phyloP scores from a whole-genome alignment of 2,329 filamentous ascomycete species.

The Conoideocrella luteorostrata region DNA sequence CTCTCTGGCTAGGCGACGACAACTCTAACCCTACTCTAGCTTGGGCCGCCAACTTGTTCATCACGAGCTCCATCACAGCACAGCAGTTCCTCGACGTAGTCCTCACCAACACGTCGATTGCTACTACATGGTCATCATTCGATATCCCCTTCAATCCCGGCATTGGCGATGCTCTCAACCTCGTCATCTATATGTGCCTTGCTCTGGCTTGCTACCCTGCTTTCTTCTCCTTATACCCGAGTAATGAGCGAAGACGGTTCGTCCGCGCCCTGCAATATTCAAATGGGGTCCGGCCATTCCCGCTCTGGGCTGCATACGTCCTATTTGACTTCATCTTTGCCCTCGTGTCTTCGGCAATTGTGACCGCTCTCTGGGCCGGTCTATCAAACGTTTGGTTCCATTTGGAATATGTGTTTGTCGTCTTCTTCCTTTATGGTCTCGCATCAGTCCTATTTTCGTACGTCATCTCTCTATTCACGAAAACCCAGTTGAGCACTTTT shows the following conservation, averaged over 20 bases:
- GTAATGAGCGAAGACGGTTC: slow-evolving; percentile 70
- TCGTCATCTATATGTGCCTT: slow-evolving; percentile 76
- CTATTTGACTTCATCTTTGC: slow-evolving; percentile 75
- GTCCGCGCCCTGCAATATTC: slow-evolving; percentile 85
- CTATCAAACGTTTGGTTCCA: slow-evolving; percentile 66
- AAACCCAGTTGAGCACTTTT: slow-evolving; percentile 76
- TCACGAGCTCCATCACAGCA: slow-evolving; percentile 52
- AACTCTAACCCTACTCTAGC: slow-evolving; percentile 58
- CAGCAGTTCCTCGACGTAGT: slow-evolving; percentile 63
- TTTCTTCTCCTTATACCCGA: slow-evolving; percentile 85
- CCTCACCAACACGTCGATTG: slow-evolving; percentile 61
- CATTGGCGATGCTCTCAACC: slow-evolving; percentile 67
- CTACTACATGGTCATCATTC: slow-evolving; percentile 67
- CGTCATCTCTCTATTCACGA: slow-evolving; percentile 71
- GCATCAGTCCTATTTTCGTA: slow-evolving; percentile 73
- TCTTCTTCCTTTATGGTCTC: slow-evolving; percentile 76
- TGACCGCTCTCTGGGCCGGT: slow-evolving; percentile 62
- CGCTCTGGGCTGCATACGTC: slow-evolving; percentile 80
- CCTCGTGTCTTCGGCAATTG: slow-evolving; percentile 55
- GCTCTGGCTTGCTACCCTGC: slow-evolving; percentile 73
- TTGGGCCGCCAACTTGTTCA: slow-evolving; percentile 59
- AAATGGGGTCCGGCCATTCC: slow-evolving; percentile 76
- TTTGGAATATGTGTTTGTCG: slow-evolving; percentile 72
- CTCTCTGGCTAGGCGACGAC: slow-evolving; percentile 66
- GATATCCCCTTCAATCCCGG: slow-evolving; percentile 64